Evolutionary conservation across 441 rosid species (phyloP), one percentile per base, ranked within the genome.

Genomic region (Populus hybrid): DNA sequence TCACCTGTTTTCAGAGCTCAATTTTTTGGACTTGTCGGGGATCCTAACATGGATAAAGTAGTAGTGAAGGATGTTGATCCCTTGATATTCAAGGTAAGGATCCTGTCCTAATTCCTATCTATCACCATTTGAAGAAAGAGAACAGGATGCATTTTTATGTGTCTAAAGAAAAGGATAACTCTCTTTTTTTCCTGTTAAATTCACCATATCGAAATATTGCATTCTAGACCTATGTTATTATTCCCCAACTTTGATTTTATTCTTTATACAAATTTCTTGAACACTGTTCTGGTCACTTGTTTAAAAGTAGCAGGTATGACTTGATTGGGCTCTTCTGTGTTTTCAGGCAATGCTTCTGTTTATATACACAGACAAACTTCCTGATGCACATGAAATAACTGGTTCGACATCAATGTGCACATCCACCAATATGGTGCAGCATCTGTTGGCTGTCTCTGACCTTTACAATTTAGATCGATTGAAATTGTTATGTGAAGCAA

Each of bases 1-100:
- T 91, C 98, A 9, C 94, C 92, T 9, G 96, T 93, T 34, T 93
- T 93, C 75, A 86, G 87, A 86, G 96, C 96, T 35, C 96, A 91
- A 30, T 91, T 91, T 81, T 91, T 87, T 83, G 96, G 98, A 76
- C 93, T 90, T 64, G 83, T 93, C 12, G 97, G 97, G 77, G 88
- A 93, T 75, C 85, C 82, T 59, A 92, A 88, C 79, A 69, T 87
- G 71, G 91, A 85, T 71, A 78, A 84, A 76, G 84, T 91, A 50
- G 87, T 83, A 1, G 85, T 95, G 72, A 80, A 95, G 67, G 98
- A 91, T 59, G 82, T 95, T 11, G 92, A 91, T 46, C 92, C 97
- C 64, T 85, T 91, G 59, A 91, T 95, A 79, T 95, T 93, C 81
- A 93, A 91, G 94, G 98, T 91, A 82, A 85, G 82, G 70, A 76